A percentile compares a stretch with the other conserved stretches of the same genome.
These are phyloP conservation scores for Nakazawaea anatomiae DNA, from an alignment of 805 yeast genomes.

Conservation along the genomic window DNA sequence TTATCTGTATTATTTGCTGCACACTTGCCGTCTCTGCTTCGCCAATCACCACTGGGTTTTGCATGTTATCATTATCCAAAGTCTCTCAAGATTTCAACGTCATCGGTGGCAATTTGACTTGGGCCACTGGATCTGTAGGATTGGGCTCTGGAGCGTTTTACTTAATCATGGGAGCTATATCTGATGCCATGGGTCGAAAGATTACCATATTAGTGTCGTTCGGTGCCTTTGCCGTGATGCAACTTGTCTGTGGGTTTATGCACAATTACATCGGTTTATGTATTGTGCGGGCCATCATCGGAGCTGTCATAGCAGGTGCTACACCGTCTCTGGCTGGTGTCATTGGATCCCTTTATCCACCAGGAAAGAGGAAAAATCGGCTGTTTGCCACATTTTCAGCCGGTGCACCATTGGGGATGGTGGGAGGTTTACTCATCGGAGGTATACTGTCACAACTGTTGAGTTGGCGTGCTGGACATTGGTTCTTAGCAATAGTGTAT, in stretches of 20 bases:
- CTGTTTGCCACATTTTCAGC: constrained; percentile 36
- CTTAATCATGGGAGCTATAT: constrained; percentile 38
- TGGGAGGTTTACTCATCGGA: constrained; percentile 35
- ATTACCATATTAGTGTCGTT: constrained; percentile 30
- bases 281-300: constrained; percentile 38
- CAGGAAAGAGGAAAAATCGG: constrained; percentile 33
- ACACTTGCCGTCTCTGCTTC: constrained; percentile 37
- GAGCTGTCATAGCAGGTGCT: constrained; percentile 35
- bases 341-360: constrained; percentile 33
- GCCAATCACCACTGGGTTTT: constrained; percentile 28
- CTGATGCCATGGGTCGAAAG: constrained; percentile 42
- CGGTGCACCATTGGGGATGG: constrained; percentile 44
- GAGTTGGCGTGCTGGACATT: constrained; percentile 37
- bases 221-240: constrained; percentile 22
- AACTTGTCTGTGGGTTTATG: constrained; percentile 32
- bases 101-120: constrained; percentile 34
- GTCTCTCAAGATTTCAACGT: constrained; percentile 29
- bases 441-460: constrained; percentile 35
- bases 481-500: constrained; percentile 33
- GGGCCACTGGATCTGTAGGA: constrained; percentile 35
- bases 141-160: constrained; percentile 38
- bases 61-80: constrained; percentile 29
- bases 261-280: constrained; percentile 29
- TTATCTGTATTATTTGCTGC: constrained; percentile 24
- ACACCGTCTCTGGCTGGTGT: constrained; percentile 45